Evolutionary conservation across 192 early-diverging fungal genomes (phyloP).

Genomic region (Entomortierella beljakovae): DNA sequence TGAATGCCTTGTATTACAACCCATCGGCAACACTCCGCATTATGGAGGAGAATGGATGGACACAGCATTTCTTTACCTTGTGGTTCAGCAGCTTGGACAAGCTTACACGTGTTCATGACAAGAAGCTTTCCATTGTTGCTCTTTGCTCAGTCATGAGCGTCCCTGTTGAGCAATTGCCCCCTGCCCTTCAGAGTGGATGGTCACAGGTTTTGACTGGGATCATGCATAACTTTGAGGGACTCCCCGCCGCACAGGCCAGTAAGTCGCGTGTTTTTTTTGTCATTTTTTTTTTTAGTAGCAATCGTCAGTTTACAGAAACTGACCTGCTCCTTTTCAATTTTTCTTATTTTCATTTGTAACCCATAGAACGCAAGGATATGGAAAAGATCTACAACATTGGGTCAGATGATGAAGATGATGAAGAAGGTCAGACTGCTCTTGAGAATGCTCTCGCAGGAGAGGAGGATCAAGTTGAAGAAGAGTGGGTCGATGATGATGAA

Average conservation of each 20-base stretch:
- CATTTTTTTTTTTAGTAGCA: background rate
- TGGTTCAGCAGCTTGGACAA: constrained; percentile 81
- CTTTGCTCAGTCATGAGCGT: constrained; percentile 80
- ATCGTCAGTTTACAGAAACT: background rate
- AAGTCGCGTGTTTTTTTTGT: constrained; percentile 16
- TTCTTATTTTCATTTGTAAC: background rate
- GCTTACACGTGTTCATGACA: constrained; percentile 92
- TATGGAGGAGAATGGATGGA: constrained; percentile 83
- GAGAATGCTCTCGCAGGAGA: constrained; percentile 62
- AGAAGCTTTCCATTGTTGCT: constrained; percentile 88
- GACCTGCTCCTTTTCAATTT: background rate
- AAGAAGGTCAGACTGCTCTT: constrained; percentile 66
- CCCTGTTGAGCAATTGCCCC: constrained; percentile 78
- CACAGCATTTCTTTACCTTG: constrained; percentile 79
- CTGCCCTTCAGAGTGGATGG: constrained; percentile 78
- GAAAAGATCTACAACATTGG: constrained; percentile 69
- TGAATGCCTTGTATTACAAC: constrained; percentile 93
- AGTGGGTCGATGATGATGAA: constrained; percentile 59
- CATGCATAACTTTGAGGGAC: constrained; percentile 78
- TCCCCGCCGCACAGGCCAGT: constrained; percentile 74
- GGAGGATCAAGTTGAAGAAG: constrained; percentile 65
- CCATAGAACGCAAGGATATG: constrained; percentile 64
- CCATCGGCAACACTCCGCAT: constrained; percentile 78
- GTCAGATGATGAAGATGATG: constrained; percentile 71
- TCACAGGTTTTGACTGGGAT: constrained; percentile 78